Evolutionary conservation across 768 basidiomycete genomes (phyloP), one percentile per base, ranked within the genome.

Genomic region (Scleroderma bovista): DNA sequence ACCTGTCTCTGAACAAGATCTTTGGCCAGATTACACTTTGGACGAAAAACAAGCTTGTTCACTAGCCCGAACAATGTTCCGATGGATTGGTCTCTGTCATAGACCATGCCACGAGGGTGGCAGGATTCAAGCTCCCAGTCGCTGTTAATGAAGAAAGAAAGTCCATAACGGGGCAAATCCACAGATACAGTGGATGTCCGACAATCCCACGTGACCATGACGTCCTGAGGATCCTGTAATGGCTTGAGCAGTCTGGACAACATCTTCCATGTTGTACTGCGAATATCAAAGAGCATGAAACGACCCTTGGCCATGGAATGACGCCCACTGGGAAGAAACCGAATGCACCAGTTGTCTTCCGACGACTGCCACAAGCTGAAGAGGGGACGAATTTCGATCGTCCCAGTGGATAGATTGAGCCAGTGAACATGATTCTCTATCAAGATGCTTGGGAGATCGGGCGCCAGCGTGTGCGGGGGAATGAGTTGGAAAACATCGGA

Each of bases 41-140:
- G 52, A 32, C 69, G 58, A 31, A 74, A 60, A 13, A 75, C 58
- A 36, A 72, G 68, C 37, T 60, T 67, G 20, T 54, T 64, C 17
- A 22, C 15, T 24, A 77, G 51, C 10, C 75, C 75, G 38, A 73
- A 62, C 59, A 77, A 60, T 1, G 71, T 71, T 1, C 75, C 75
- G 1, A 60, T 60, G 1, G 66, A 74, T 51, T 78, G 78, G 32
- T 63, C 42, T 2, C 44, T 1, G 46, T 77, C 74, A 16, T 77
- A 61, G 13, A 72, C 58, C 66, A 75, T 76, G 19, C 61, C 65
- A 15, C 69, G 68, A 32, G 75, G 61, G 34, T 74, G 73, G 10
- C 51, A 60, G 34, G 70, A 77, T 50, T 73, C 69, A 22, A 65
- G 62, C 31, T 57, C 62, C n/a, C 48, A 13, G n/a, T 50, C 53